A percentile compares a stretch with the other conserved stretches of the same genome.
Conservation (phyloP, 1,284 basidiomycete genomes). For the Apiotrichum brassicae region DNA sequence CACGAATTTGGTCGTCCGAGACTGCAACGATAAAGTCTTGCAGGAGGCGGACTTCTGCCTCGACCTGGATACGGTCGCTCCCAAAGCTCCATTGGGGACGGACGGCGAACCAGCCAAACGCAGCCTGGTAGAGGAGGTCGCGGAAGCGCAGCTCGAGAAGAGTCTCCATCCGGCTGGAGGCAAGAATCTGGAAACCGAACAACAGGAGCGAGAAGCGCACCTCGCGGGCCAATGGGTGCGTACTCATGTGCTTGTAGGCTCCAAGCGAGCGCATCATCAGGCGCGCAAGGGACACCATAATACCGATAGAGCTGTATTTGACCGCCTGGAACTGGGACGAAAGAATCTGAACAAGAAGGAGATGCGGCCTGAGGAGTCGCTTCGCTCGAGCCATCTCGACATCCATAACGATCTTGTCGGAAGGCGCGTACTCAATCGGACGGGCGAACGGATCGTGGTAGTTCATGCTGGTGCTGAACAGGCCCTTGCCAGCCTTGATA, state of each 20-base stretch:
- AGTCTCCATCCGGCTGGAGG: slow-evolving; percentile 78
- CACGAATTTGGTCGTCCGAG: slow-evolving; percentile 64
- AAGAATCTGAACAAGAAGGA: slow-evolving; percentile 79
- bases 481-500: slow-evolving; percentile 66
- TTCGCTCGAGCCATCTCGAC: slow-evolving; percentile 64
- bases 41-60: slow-evolving; percentile 78
- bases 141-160: slow-evolving; percentile 74
- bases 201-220: slow-evolving; percentile 79
- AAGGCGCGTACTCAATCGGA: slow-evolving; percentile 83
- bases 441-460: slow-evolving; percentile 80
- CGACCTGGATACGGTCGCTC: slow-evolving; percentile 79
- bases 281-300: slow-evolving; percentile 79
- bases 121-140: slow-evolving; percentile 68
- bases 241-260: slow-evolving; percentile 68
- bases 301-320: slow-evolving; percentile 73
- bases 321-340: slow-evolving; percentile 90
- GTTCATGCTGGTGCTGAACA: slow-evolving; percentile 74
- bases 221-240: slow-evolving; percentile 85
- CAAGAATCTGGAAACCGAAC: slow-evolving; percentile 88
- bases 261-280: slow-evolving; percentile 70
- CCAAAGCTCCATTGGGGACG: slow-evolving; percentile 95
- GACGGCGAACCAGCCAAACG: slow-evolving; percentile 88
- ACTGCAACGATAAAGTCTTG: slow-evolving; percentile 75
- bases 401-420: slow-evolving; percentile 77
- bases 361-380: slow-evolving; percentile 73